phyloP scores from a whole-genome alignment of 257 asterid genomes.

The Coffea canephora region DNA sequence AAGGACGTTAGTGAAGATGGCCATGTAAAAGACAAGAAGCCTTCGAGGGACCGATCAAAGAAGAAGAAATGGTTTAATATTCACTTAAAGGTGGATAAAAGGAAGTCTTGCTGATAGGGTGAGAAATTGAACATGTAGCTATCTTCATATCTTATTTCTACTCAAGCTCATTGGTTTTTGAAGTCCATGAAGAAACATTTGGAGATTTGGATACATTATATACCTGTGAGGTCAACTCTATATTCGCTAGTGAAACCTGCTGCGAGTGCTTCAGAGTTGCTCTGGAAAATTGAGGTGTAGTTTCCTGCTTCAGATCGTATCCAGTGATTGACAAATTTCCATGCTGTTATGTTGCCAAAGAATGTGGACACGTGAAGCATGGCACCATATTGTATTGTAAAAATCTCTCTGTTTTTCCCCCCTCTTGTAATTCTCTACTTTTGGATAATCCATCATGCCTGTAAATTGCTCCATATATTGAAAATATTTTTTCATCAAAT shows the following conservation, averaged over 20 bases:
- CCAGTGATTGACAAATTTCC: neutral
- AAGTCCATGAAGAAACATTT: neutral
- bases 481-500: slow-evolving; percentile 19
- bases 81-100: slow-evolving; percentile 78
- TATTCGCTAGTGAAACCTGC: neutral
- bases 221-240: slow-evolving; percentile 8
- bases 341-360: slow-evolving; percentile 19
- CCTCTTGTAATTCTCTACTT: slow-evolving; percentile 8
- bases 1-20: slow-evolving; percentile 57
- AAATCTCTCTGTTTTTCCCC: slow-evolving; percentile 13
- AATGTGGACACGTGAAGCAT: slow-evolving; percentile 20
- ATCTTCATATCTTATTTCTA: neutral
- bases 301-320: slow-evolving; percentile 3
- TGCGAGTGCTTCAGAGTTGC: slow-evolving; percentile 14
- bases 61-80: slow-evolving; percentile 87
- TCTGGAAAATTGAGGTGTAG: slow-evolving; percentile 6
- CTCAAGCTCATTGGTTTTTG: neutral
- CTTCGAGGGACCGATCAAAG: slow-evolving; percentile 58
- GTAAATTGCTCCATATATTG: slow-evolving; percentile 50
- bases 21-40: slow-evolving; percentile 50
- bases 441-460: slow-evolving; percentile 23
- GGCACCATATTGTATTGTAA: slow-evolving; percentile 28
- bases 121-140: neutral
- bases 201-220: neutral
- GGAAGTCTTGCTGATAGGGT: slow-evolving; percentile 69